These are phyloP conservation scores for Ogataea haglerorum DNA, from an alignment of 805 yeast species.

Conservation along the genomic window DNA sequence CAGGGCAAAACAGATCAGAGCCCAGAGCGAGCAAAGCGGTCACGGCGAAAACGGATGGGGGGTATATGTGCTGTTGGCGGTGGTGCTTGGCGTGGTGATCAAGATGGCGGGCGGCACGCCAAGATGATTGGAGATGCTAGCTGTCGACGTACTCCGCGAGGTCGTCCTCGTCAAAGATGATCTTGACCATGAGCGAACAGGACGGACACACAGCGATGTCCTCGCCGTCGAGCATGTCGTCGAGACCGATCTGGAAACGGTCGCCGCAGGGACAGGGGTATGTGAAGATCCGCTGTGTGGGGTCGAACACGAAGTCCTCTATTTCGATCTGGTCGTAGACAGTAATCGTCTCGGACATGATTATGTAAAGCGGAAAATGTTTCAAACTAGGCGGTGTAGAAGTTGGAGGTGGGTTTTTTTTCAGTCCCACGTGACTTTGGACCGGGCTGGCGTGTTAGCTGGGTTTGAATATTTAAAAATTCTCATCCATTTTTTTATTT, in stretches of 20 bases:
- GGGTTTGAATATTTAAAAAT: slow-evolving; percentile 2
- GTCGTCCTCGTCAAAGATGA: slow-evolving; percentile 74
- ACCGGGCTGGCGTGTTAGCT: neutral
- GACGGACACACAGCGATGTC: slow-evolving; percentile 96
- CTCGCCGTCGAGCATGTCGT: slow-evolving; percentile 86
- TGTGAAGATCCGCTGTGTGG: slow-evolving; percentile 73
- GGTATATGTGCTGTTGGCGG: slow-evolving; percentile 16
- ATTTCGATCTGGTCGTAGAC: slow-evolving; percentile 94
- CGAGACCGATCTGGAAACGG: slow-evolving; percentile 78
- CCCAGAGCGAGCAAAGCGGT: slow-evolving; percentile 4
- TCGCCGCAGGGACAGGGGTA: slow-evolving; percentile 99
- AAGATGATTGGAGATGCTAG: neutral
- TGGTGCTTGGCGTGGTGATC: slow-evolving; percentile 16
- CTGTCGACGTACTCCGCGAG: slow-evolving; percentile 43
- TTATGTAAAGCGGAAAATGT: slow-evolving; percentile 5
- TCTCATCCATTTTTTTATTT: slow-evolving; percentile 8
- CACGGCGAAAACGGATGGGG: slow-evolving; percentile 1
- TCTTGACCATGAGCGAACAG: slow-evolving; percentile 89
- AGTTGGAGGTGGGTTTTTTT: no score
- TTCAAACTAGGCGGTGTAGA: neutral
- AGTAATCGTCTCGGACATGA: slow-evolving; percentile 43
- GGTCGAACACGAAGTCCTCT: slow-evolving; percentile 92
- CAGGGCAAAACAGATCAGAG: slow-evolving; percentile 35
- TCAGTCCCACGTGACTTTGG: slow-evolving; percentile 6
- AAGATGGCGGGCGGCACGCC: slow-evolving; percentile 4